Evolutionary conservation across 345 rosid genomes (phyloP), one percentile per base, ranked within the genome.

Genomic region (Abelmoschus esculentus): DNA sequence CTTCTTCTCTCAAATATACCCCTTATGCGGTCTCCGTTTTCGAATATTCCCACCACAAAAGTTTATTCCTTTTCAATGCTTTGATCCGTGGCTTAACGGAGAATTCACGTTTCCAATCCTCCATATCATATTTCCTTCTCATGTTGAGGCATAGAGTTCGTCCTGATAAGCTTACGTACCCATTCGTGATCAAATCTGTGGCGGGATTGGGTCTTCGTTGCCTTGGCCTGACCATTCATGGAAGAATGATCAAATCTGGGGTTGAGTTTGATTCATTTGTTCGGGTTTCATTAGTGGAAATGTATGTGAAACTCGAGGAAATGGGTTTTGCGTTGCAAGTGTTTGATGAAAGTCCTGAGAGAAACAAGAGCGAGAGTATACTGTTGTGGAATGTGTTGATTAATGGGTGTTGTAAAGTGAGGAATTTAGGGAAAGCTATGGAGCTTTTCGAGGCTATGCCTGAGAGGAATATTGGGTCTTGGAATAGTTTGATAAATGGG

Each of bases 351-450:
- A 85, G 83, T 78, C 91, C 86, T 54, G 79, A 73, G 0, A 73
- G 75, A 63, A 73, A 76, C n/a, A 74, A 82, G 62, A 44, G 36
- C 3, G 80, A 65, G 69, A 73, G 78, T 72, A 44, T 78, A 61
- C 72, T 89, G 81, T 46, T 87, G 63, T 84, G 89, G 89, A 89
- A 89, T 79, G 88, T 87, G 63, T 52, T 89, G 81, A 82, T 87
- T 59, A 80, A 83, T 66, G 90, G 90, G 68, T 89, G 26, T 56
- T 81, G 86, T 81, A 80, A 81, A 70, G 73, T 28, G 3, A 83
- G 81, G 54, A 53, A 79, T 76, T 66, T 83, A 81, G 32, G 36
- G n/a, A 89, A 79, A 79, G 89, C 91, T 29, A 4, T 66, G 49
- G 65, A 78, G 40, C 82, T 87, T 64, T 83, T 89, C 36, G 73